Conservation (phyloP, 2,329 filamentous ascomycete species). For the Trichoderma lentiforme region DNA sequence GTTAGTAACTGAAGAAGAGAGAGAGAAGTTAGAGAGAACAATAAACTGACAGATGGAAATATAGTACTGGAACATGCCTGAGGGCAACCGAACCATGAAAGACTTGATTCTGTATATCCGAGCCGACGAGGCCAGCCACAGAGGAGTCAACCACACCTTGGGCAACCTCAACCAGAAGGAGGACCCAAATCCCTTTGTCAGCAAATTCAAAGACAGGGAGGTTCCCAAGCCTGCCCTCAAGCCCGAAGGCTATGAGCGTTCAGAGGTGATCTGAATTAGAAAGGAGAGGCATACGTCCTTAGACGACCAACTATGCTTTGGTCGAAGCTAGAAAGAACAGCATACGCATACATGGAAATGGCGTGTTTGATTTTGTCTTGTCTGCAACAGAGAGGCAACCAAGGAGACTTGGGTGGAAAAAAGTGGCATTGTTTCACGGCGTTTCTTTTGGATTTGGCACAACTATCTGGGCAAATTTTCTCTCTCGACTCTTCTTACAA, state of each 20-base stretch:
- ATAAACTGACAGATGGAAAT: neutral
- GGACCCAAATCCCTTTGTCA: slow-evolving; percentile 91
- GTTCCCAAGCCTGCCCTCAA: slow-evolving; percentile 64
- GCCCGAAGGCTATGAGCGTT: slow-evolving; percentile 75
- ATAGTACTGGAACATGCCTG: slow-evolving; percentile 88
- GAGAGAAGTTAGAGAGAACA: neutral
- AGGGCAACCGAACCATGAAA: slow-evolving; percentile 75
- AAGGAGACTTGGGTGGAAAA: neutral
- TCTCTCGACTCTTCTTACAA: slow-evolving; percentile 12
- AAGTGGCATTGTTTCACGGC: neutral
- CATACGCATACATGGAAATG: neutral
- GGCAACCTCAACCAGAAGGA: slow-evolving; percentile 79
- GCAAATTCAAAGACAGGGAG: slow-evolving; percentile 68
- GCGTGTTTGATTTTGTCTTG: neutral
- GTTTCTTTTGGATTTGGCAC: neutral
- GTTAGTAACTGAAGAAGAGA: slow-evolving; percentile 25
- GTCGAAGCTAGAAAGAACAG: neutral
- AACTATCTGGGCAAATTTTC: neutral
- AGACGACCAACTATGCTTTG: neutral
- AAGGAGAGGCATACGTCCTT: neutral
- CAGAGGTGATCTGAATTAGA: slow-evolving; percentile 64
- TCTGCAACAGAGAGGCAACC: neutral
- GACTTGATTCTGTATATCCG: slow-evolving; percentile 86
- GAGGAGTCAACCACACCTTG: slow-evolving; percentile 94
- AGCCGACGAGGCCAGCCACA: slow-evolving; percentile 83